phyloP scores from a whole-genome alignment of 2,329 filamentous ascomycete species.

The Malbranchea zuffiana region DNA sequence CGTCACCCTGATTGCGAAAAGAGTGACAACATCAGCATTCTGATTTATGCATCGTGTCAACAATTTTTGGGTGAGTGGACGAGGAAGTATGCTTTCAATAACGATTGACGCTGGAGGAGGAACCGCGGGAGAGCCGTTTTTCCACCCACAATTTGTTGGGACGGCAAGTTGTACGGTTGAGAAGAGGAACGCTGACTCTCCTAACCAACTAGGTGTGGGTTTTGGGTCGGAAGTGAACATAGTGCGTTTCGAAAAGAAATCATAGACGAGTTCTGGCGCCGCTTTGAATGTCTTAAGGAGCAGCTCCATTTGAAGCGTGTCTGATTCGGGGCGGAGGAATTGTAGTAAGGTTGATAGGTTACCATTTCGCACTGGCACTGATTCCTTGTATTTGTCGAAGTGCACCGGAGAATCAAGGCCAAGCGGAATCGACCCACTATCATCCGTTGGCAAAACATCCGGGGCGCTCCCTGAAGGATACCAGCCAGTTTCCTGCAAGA shows the following conservation, averaged over 20 bases:
- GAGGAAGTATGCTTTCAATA: conserved; percentile 77
- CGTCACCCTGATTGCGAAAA: conserved; percentile 74
- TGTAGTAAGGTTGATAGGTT: conserved; percentile 68
- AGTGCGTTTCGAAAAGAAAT: conserved; percentile 73
- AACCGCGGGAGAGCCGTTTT: conserved; percentile 47
- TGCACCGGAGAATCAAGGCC: conserved; percentile 60
- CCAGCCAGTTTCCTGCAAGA: conserved; percentile 68
- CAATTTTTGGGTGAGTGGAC: conserved; percentile 68
- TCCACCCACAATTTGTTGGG: conserved; percentile 60
- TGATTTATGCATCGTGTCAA: conserved; percentile 68
- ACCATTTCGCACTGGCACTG: conserved; percentile 66
- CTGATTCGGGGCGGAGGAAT: conserved; percentile 72
- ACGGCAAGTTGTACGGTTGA: conserved; percentile 65
- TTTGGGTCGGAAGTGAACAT: conserved; percentile 85
- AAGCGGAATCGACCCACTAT: conserved; percentile 42
- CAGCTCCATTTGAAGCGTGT: conserved; percentile 68
- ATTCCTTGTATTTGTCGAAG: conserved; percentile 55
- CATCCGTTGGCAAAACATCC: conserved; percentile 41
- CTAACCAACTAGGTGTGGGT: conserved; percentile 85
- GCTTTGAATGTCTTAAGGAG: conserved; percentile 66
- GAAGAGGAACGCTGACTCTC: conserved; percentile 81
- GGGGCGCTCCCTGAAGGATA: conserved; percentile 63
- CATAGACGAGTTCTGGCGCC: conserved; percentile 75
- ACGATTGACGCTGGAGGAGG: conserved; percentile 71
- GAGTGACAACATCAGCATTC: conserved; percentile 65